A percentile compares a stretch with the other conserved stretches of the same genome.
Conservation (phyloP, 2,329 filamentous ascomycete genomes). For the Fusarium temperatum region DNA sequence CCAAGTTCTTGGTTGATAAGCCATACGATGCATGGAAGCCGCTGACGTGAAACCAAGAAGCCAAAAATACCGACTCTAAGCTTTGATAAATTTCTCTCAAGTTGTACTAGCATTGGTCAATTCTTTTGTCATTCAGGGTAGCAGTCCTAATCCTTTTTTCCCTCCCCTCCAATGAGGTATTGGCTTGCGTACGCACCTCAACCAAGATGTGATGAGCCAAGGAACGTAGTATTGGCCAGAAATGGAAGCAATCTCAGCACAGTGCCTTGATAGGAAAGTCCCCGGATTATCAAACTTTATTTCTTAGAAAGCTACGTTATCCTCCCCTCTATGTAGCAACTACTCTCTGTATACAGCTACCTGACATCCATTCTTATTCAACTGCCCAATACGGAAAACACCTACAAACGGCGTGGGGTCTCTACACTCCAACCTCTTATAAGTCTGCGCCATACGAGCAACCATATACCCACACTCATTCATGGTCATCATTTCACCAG, state of each 20-base stretch:
- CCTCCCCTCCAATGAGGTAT: background rate
- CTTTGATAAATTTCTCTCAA: background rate
- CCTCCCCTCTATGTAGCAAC: background rate
- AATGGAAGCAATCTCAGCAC: background rate
- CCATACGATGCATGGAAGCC: accelerated
- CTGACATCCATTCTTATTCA: conserved; percentile 1
- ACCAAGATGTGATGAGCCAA: background rate
- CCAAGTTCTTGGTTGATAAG: background rate
- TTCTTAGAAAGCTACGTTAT: accelerated
- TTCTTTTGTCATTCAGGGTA: background rate
- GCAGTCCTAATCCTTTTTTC: background rate
- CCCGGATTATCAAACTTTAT: background rate
- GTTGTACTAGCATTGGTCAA: no score
- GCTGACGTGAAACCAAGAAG: accelerated
- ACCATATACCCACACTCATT: conserved; percentile 6
- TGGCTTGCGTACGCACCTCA: background rate
- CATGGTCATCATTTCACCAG: conserved; percentile 2
- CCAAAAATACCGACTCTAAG: no score
- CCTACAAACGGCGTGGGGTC: background rate
- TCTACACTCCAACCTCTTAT: background rate
- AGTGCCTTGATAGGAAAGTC: background rate
- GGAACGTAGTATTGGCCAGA: background rate
- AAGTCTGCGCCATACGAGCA: background rate
- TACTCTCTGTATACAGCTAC: background rate
- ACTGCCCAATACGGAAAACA: conserved; percentile 12